A percentile compares a stretch with the other conserved stretches of the same genome.
phyloP scores from a whole-genome alignment of 352 stramenopile genomes.

The Blastocystis sp. region DNA sequence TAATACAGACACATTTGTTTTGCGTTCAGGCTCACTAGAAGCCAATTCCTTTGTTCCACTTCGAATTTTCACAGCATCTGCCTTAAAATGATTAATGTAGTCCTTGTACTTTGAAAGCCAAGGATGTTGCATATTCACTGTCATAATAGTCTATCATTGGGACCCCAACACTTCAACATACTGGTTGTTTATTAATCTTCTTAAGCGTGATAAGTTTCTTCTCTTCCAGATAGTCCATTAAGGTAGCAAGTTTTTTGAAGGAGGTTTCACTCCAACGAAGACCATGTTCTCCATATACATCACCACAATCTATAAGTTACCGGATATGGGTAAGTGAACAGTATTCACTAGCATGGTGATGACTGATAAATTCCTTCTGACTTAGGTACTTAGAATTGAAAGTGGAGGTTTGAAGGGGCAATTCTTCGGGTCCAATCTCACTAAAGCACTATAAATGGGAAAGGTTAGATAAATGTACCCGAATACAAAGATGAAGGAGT shows the following conservation, averaged over 20 bases:
- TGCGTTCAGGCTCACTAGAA: background rate
- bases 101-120: background rate
- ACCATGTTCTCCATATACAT: background rate
- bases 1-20: background rate
- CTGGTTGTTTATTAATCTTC: constrained; percentile 19
- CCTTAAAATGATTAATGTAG: constrained; percentile 17
- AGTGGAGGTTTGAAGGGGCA: constrained; percentile 28
- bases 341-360: background rate
- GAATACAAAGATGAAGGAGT: constrained; percentile 15
- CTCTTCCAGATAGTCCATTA: constrained; percentile 1
- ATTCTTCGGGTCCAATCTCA: background rate
- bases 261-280: background rate
- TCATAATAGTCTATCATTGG: constrained; percentile 25
- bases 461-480: background rate
- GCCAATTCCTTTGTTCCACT: background rate
- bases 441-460: background rate
- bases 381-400: constrained; percentile 53
- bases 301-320: constrained; percentile 1
- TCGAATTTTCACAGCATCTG: background rate
- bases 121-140: background rate
- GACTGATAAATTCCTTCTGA: background rate
- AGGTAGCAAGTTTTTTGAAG: constrained; percentile 13
- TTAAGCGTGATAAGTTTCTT: constrained; percentile 36
- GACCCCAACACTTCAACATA: background rate
- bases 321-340: background rate